phyloP scores from a whole-genome alignment of 169 alveolate species.

The Eimeria maxima region DNA sequence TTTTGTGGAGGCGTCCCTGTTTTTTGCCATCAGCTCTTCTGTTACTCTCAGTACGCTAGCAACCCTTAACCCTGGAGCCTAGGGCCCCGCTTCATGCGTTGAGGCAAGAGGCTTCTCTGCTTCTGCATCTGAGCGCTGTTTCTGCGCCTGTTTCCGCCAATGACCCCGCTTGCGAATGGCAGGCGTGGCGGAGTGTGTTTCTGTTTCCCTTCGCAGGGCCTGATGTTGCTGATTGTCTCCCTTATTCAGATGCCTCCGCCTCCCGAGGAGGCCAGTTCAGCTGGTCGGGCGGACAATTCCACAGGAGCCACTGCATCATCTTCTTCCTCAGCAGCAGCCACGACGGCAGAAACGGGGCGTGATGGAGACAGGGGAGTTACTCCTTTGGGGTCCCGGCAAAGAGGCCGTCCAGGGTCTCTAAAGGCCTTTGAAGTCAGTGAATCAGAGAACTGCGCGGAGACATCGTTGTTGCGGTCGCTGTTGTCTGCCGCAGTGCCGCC shows the following conservation, averaged over 20 bases:
- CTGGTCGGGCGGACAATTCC: neutral
- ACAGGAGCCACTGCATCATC: neutral
- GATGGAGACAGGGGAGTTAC: neutral
- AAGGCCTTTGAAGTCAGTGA: conserved; percentile 49
- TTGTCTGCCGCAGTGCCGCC: conserved; percentile 68
- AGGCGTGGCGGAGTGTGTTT: neutral
- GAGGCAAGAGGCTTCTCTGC: neutral
- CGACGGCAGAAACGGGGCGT: neutral
- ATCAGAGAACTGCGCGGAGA: conserved; percentile 42
- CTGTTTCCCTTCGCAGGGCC: conserved; percentile 22
- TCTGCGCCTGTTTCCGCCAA: too few relatives aligned
- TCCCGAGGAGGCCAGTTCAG: neutral
- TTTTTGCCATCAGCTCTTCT: conserved; percentile 21
- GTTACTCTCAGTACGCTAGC: neutral
- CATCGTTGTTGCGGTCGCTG: conserved; percentile 62
- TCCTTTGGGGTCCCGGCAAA: neutral
- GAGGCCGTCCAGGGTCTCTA: conserved; percentile 52
- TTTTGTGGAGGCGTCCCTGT: conserved; percentile 33
- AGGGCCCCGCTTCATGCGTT: neutral
- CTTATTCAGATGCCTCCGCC: conserved; percentile 24
- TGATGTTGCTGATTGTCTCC: conserved; percentile 59
- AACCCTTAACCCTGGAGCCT: neutral
- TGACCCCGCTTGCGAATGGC: neutral
- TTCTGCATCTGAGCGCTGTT: neutral
- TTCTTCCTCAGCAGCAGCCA: neutral